A percentile compares a stretch with the other conserved stretches of the same genome.
Evolutionary conservation across 345 rosid genomes (phyloP).

Genomic region (Capsella bursapastoris): DNA sequence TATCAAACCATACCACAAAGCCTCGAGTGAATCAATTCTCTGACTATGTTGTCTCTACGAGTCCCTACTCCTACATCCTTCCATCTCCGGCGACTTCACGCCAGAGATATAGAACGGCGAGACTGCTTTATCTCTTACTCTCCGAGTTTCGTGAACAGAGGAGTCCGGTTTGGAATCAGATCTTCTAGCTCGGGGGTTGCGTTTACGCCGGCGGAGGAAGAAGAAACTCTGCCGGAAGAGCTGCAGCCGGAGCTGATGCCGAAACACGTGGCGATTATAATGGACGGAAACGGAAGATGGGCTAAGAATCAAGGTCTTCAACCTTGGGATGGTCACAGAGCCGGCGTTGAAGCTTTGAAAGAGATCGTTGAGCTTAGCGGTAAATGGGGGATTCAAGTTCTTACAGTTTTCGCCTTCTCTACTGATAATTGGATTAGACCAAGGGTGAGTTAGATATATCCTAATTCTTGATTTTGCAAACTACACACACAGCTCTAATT

Average conservation of each 20-base stretch:
- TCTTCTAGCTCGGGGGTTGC: constrained; percentile 40
- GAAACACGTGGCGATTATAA: constrained; percentile 78
- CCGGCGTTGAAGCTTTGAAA: constrained; percentile 64
- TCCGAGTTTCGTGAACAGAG: background rate
- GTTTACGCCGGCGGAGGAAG: constrained; percentile 23
- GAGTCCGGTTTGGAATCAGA: constrained; percentile 14
- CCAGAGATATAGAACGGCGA: background rate
- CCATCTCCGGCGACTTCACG: background rate
- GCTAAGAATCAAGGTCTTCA: constrained; percentile 60
- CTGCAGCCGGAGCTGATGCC: constrained; percentile 63
- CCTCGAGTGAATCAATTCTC: background rate
- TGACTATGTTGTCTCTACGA: constrained; percentile 39
- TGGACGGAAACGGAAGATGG: constrained; percentile 89
- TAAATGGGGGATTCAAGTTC: constrained; percentile 69
- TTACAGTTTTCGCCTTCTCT: constrained; percentile 86
- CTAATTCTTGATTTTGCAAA: background rate
- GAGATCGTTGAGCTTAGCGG: constrained; percentile 58
- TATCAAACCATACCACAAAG: background rate
- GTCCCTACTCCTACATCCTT: constrained; percentile 37
- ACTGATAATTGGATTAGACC: constrained; percentile 82
- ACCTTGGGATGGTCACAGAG: constrained; percentile 66
- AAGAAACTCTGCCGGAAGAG: constrained; percentile 54
- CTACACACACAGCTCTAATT: background rate
- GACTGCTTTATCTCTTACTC: constrained; percentile 19
- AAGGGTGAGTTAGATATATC: constrained; percentile 41